phyloP scores from a whole-genome alignment of 306 rosid species.

The Prunus kanzakura region DNA sequence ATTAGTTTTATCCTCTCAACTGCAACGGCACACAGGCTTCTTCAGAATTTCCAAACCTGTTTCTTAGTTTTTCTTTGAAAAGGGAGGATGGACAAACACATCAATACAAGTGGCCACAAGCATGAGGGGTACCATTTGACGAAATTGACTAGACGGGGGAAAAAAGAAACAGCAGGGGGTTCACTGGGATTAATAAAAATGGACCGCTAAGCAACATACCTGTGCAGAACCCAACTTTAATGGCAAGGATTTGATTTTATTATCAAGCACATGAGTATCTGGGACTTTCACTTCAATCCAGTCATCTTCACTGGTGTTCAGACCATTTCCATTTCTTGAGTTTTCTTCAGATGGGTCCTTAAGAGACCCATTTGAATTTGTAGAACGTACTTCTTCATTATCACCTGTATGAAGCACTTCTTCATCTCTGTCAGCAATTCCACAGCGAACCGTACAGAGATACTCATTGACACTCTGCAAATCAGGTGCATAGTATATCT shows the following conservation, averaged over 20 bases:
- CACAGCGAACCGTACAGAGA: constrained; percentile 76
- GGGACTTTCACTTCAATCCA: constrained; percentile 76
- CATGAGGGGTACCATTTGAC: background rate
- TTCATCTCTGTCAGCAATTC: constrained; percentile 63
- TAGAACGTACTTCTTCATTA: constrained; percentile 27
- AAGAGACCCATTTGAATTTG: constrained; percentile 24
- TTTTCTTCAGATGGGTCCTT: constrained; percentile 28
- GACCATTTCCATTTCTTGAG: constrained; percentile 26
- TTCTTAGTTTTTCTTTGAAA: background rate
- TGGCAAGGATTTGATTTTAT: constrained; percentile 12
- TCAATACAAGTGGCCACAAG: background rate
- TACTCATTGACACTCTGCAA: constrained; percentile 45
- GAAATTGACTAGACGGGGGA: background rate
- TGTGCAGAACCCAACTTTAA: constrained; percentile 32
- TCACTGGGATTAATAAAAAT: background rate
- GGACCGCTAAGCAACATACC: constrained; percentile 37
- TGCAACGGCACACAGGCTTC: background rate
- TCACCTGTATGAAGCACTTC: constrained; percentile 40
- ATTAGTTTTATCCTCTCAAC: background rate
- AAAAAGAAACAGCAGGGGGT: background rate
- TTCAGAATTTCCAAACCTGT: background rate
- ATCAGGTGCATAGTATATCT: constrained; percentile 56
- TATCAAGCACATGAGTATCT: constrained; percentile 22
- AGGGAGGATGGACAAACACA: background rate
- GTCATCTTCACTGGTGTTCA: constrained; percentile 58